Evolutionary conservation across 2,329 filamentous ascomycete genomes (phyloP).

Genomic region (Sarocladium brachiariae): DNA sequence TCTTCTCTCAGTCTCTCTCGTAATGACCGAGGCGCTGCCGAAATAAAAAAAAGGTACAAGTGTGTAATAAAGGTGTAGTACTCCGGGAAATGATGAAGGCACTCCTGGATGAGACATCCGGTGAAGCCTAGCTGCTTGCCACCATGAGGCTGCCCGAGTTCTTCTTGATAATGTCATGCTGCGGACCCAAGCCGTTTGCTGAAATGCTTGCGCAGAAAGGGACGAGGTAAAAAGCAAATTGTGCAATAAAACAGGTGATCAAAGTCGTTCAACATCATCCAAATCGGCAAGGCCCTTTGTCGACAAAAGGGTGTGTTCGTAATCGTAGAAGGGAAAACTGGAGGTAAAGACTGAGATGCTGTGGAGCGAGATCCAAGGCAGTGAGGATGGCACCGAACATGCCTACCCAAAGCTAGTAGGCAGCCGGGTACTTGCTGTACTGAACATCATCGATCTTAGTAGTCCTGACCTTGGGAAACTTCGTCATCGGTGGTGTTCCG

Average conservation of each 20-base stretch:
- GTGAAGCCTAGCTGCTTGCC: background rate
- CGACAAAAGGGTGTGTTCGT: background rate
- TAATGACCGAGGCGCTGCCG: background rate
- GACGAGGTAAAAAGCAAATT: background rate
- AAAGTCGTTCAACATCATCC: background rate
- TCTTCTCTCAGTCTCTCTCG: background rate
- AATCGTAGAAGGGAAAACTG: background rate
- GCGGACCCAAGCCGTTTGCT: background rate
- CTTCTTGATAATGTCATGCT: background rate
- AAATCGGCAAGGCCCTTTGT: background rate
- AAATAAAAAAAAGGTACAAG: background rate
- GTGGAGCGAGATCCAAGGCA: background rate
- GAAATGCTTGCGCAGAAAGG: constrained; percentile 5
- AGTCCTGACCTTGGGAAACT: constrained; percentile 27
- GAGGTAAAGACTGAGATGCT: background rate
- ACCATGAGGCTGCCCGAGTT: background rate
- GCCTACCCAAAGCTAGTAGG: background rate
- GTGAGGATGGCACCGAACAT: background rate
- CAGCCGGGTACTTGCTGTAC: constrained; percentile 20
- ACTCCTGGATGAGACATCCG: background rate
- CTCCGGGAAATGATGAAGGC: background rate
- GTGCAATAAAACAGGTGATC: constrained; percentile 8
- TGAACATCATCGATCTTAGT: constrained; percentile 25
- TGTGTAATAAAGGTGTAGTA: background rate
- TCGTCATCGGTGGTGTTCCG: constrained; percentile 7